These are phyloP conservation scores for Hypomontagnella monticulosa DNA, from an alignment of 495 filamentous ascomycete genomes.

Conservation along the genomic window DNA sequence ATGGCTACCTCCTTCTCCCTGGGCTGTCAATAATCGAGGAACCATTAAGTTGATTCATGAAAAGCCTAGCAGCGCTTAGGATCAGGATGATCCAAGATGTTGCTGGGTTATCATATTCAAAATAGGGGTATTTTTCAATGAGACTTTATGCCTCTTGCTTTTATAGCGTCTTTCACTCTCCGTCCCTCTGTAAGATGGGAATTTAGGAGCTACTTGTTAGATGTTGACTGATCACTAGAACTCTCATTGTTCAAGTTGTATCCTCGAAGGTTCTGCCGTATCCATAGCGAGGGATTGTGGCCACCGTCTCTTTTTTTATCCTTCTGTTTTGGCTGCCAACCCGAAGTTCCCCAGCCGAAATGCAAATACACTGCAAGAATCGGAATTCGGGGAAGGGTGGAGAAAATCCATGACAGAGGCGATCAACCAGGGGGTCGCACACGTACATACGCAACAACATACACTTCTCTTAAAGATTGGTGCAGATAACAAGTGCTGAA, in stretches of 20 bases:
- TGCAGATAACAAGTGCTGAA: constrained; percentile 37
- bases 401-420: constrained; percentile 38
- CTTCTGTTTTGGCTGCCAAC: constrained; percentile 36
- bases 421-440: constrained; percentile 39
- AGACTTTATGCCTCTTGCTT: constrained; percentile 33
- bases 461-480: constrained; percentile 33
- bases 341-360: constrained; percentile 34
- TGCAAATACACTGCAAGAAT: constrained; percentile 39
- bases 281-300: constrained; percentile 36
- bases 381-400: constrained; percentile 37
- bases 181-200: constrained; percentile 40
- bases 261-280: constrained; percentile 36
- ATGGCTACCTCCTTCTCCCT: constrained; percentile 10
- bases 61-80: constrained; percentile 28
- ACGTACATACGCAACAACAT: constrained; percentile 42
- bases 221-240: constrained; percentile 42
- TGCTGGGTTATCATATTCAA: constrained; percentile 39
- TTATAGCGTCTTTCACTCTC: constrained; percentile 41
- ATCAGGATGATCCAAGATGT: constrained; percentile 12
- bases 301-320: constrained; percentile 32
- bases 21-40: constrained; percentile 31
- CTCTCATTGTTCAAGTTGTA: constrained; percentile 41
- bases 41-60: constrained; percentile 41
- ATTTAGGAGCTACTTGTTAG: constrained; percentile 48
- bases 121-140: constrained; percentile 25